Conservation (phyloP, 306 rosid species). For the Ormosia semicastrata region DNA sequence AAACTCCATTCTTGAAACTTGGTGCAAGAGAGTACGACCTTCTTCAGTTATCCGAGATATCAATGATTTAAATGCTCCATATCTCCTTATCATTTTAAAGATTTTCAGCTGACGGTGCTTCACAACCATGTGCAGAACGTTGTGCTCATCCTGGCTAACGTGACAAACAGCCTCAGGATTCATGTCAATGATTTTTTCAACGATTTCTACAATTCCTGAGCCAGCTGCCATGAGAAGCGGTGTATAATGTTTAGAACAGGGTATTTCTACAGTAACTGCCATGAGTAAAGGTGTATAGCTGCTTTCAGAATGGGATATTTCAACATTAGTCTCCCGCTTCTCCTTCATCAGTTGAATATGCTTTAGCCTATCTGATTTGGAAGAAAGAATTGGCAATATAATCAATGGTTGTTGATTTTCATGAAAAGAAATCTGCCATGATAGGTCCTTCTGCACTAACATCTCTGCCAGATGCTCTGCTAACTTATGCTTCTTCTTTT, state of each 20-base stretch:
- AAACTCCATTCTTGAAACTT: background rate
- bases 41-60: background rate
- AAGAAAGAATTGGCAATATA: slow-evolving; percentile 10
- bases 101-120: slow-evolving; percentile 30
- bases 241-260: background rate
- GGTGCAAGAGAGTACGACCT: slow-evolving; percentile 35
- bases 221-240: slow-evolving; percentile 35
- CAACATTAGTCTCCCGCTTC: background rate
- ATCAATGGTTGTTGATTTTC: background rate
- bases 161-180: slow-evolving; percentile 25
- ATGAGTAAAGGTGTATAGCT: background rate
- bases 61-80: background rate
- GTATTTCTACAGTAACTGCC: too few species aligned
- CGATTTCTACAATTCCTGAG: slow-evolving; percentile 31
- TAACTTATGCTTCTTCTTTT: background rate
- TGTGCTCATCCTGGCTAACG: background rate
- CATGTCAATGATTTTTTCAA: background rate
- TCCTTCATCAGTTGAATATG: slow-evolving; percentile 4
- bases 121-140: slow-evolving; percentile 26
- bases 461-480: slow-evolving; percentile 7
- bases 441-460: slow-evolving; percentile 4
- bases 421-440: slow-evolving; percentile 23
- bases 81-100: background rate
- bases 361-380: slow-evolving; percentile 9
- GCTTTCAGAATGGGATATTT: background rate